Conservation (phyloP, 2,329 filamentous ascomycete genomes). For the Arthrocladium fulminans region DNA sequence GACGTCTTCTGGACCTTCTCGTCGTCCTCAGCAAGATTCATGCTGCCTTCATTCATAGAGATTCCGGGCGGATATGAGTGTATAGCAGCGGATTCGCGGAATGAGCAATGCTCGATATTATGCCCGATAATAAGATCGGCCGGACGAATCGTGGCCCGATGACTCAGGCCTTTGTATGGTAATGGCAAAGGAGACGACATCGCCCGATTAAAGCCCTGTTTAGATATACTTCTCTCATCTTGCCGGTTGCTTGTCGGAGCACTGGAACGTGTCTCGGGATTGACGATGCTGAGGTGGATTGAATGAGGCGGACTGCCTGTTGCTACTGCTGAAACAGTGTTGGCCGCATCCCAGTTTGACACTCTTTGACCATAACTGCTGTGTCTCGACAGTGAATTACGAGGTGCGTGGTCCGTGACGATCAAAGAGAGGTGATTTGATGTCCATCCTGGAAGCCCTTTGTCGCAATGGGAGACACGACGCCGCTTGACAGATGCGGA, state of each 20-base stretch:
- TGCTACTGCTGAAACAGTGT: background rate
- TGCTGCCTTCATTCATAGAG: constrained; percentile 13
- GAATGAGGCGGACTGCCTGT: constrained; percentile 2
- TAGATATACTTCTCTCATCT: background rate
- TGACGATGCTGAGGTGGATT: constrained; percentile 4
- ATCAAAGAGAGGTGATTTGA: too few species aligned
- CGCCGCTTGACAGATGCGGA: too few species aligned
- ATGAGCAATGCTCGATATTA: constrained; percentile 13
- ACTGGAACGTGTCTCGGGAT: background rate
- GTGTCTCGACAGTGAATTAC: too few species aligned
- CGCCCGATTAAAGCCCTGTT: background rate
- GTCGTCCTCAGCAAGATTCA: constrained; percentile 8
- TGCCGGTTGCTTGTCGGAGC: background rate
- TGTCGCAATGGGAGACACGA: too few species aligned
- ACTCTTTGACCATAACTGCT: background rate
- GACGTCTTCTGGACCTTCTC: constrained; percentile 6
- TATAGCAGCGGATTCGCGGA: constrained; percentile 21
- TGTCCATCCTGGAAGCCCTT: constrained; percentile 19
- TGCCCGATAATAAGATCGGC: constrained; percentile 19
- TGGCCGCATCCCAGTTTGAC: background rate
- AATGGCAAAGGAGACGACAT: constrained; percentile 2
- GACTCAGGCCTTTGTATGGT: constrained; percentile 4
- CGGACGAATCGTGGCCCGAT: constrained; percentile 22
- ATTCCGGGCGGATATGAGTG: constrained; percentile 19
- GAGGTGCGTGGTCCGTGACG: too few species aligned